Evolutionary conservation across 768 basidiomycete species (phyloP).

Genomic region (Termitomyces sp.): DNA sequence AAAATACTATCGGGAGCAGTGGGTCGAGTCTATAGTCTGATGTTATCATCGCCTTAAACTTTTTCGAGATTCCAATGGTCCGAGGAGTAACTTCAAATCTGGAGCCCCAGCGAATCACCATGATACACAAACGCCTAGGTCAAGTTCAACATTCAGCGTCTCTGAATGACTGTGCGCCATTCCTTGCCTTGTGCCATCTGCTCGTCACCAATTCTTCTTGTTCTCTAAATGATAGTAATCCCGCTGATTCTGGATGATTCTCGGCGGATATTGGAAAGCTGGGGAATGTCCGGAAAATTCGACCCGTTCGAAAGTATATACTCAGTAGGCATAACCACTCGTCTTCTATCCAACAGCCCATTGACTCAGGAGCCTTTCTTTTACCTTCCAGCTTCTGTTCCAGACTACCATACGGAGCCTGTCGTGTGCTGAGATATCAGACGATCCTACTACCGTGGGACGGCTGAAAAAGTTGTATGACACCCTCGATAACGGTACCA

Average conservation of each 20-base stretch:
- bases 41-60: slow-evolving; percentile 14
- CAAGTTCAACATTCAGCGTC: slow-evolving; percentile 58
- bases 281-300: slow-evolving; percentile 59
- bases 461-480: slow-evolving; percentile 65
- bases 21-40: slow-evolving; percentile 24
- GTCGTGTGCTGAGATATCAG: slow-evolving; percentile 63
- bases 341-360: background rate
- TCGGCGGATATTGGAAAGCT: slow-evolving; percentile 52
- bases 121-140: slow-evolving; percentile 69
- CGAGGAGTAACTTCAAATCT: slow-evolving; percentile 70
- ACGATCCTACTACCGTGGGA: slow-evolving; percentile 54
- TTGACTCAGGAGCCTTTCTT: slow-evolving; percentile 5
- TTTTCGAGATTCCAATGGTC: slow-evolving; percentile 63
- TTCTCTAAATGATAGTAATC: slow-evolving; percentile 42
- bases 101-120: slow-evolving; percentile 50
- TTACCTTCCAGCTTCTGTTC: slow-evolving; percentile 50
- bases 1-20: slow-evolving; percentile 76
- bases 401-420: slow-evolving; percentile 68
- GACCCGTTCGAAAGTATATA: slow-evolving; percentile 71
- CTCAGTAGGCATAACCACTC: slow-evolving; percentile 37
- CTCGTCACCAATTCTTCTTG: slow-evolving; percentile 3
- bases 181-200: slow-evolving; percentile 7
- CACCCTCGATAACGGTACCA: slow-evolving; percentile 61
- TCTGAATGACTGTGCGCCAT: slow-evolving; percentile 51
- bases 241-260: slow-evolving; percentile 61